Evolutionary conservation across 305 asterid genomes (phyloP).

Genomic region (Solanum hybrid): DNA sequence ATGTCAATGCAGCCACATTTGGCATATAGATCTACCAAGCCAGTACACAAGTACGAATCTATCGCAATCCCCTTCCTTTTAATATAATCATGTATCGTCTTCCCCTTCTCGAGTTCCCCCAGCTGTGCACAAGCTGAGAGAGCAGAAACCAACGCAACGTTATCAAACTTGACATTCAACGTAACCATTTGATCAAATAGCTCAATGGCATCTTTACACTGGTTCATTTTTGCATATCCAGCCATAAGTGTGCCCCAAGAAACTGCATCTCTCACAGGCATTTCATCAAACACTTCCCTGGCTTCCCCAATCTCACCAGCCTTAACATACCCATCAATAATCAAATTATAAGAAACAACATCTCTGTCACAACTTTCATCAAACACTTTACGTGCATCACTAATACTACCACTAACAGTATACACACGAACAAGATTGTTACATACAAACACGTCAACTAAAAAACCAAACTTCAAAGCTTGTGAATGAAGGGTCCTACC

Average conservation of each 20-base stretch:
- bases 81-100: slow-evolving; percentile 31
- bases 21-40: slow-evolving; percentile 64
- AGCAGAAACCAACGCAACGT: slow-evolving; percentile 47
- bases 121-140: slow-evolving; percentile 76
- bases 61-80: slow-evolving; percentile 17
- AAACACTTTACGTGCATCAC: slow-evolving; percentile 36
- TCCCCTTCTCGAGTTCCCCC: slow-evolving; percentile 57
- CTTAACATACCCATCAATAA: slow-evolving; percentile 60
- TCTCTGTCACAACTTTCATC: slow-evolving; percentile 40
- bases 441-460: slow-evolving; percentile 36
- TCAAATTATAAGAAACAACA: slow-evolving; percentile 55
- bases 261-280: slow-evolving; percentile 48
- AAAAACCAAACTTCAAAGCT: slow-evolving; percentile 45
- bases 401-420: slow-evolving; percentile 22
- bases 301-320: slow-evolving; percentile 43
- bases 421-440: slow-evolving; percentile 44
- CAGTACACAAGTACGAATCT: slow-evolving; percentile 55
- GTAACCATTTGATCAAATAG: slow-evolving; percentile 47
- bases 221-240: slow-evolving; percentile 49
- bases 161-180: slow-evolving; percentile 28
- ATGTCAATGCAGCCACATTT: slow-evolving; percentile 66
- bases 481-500: slow-evolving; percentile 44
- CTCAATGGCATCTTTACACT: slow-evolving; percentile 40
- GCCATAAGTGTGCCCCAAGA: slow-evolving; percentile 69
- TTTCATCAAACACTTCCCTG: slow-evolving; percentile 43